Base-by-base conservation (phyloP, 345 rosid species). In the Rhizophora mangle region DNA sequence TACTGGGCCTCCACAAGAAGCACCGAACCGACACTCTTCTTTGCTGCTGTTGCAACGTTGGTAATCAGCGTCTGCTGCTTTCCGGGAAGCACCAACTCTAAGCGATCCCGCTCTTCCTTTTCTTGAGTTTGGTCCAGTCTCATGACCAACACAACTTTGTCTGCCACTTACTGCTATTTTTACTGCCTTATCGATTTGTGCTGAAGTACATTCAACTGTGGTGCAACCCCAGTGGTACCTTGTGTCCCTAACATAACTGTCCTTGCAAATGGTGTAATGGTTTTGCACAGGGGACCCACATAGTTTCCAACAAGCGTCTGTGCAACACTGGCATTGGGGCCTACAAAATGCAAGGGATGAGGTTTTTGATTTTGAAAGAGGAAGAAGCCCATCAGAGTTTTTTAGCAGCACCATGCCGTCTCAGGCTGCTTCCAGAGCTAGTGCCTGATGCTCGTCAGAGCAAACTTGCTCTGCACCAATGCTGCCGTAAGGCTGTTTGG, bases 381-480 rank as follows among this genome's bases (percentile, higher is more conserved):
- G 98, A 34, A 94, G 95, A 68, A 77, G 82, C 47, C 78, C 77
- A 1, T 29, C 67, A 24, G 79, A 43, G 79, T 91, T 94, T 84
- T 94, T 94, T 61, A 94, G 80, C 21, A 94, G 85, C 47, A 89
- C 98, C 57, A 94, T 89, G 53, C 98, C 97, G 16, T 90, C 81
- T 30, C 84, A 82, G 68, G 97, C 97, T 0, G 93, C 96, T 79
- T 87, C 89, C 4, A 91, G 90, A 18, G 97, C 97, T 71, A 94
- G 75, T 46, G 74, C 82, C 72, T 85, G 89, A 80, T 94, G 98
- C 63, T 84, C 80, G 6, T 75, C 77, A 51, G 92, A 85, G 79
- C 98, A 89, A 51, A 86, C 85, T 60, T 82, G 78, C 68, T 82
- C 83, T 9, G 90, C 71, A 53, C 84, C 85, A 31, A 91, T 87